A percentile compares a stretch with the other conserved stretches of the same genome.
Evolutionary conservation across 2,329 filamentous ascomycete genomes (phyloP).

Genomic region (Fusarium sp.): DNA sequence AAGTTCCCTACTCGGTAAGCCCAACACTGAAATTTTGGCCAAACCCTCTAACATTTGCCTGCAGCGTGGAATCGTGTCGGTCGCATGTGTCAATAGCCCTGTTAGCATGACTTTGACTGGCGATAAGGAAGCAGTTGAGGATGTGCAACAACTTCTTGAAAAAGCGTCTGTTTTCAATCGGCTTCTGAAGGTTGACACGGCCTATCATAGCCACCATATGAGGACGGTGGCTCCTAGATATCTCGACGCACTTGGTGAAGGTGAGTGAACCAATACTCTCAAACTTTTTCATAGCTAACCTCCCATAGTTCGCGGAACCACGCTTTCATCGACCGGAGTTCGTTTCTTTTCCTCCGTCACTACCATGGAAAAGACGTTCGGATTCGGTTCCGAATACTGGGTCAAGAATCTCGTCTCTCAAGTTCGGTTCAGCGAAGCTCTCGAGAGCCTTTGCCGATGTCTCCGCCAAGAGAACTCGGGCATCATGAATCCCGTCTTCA

Average conservation of each 20-base stretch:
- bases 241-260: neutral
- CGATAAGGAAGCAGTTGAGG: slow-evolving; percentile 36
- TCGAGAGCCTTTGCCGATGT: slow-evolving; percentile 20
- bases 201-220: slow-evolving; percentile 59
- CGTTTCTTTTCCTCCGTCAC: slow-evolving; percentile 17
- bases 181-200: slow-evolving; percentile 51
- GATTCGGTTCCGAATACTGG: slow-evolving; percentile 36
- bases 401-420: slow-evolving; percentile 32
- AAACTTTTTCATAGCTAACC: neutral
- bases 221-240: slow-evolving; percentile 13
- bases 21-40: too few species aligned
- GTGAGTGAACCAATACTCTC: neutral
- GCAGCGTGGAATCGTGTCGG: slow-evolving; percentile 1
- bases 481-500: slow-evolving; percentile 13
- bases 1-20: neutral
- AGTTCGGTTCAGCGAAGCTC: slow-evolving; percentile 12
- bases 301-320: neutral
- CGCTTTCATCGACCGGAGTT: neutral
- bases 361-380: neutral
- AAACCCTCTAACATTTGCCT: neutral
- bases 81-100: slow-evolving; percentile 43
- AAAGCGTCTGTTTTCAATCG: slow-evolving; percentile 39
- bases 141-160: slow-evolving; percentile 34
- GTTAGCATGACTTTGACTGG: slow-evolving; percentile 41
- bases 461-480: neutral